Evolutionary conservation across 139 green algal species (phyloP), one percentile per base, ranked within the genome.

Genomic region (Micractinium sp.): DNA sequence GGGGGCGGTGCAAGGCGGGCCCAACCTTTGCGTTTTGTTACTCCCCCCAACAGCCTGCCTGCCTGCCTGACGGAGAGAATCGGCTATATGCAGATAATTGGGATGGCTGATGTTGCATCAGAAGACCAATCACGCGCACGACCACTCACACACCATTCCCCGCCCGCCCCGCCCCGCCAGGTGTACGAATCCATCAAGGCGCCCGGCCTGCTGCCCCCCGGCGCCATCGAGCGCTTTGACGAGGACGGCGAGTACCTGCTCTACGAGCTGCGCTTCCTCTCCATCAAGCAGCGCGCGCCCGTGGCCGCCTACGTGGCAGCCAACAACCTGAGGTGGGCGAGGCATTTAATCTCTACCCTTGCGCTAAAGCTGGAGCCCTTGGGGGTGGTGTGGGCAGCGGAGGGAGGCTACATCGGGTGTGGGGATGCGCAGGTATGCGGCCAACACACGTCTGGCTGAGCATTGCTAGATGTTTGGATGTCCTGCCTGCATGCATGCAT

Each of bases 231-330:
- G 0, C 88, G 90, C n/a, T 96, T 96, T 89, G 87, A 96, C 61
- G 61, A 86, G 22, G 90, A 89, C 14, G 93, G 93, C 0, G 93
- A 94, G 27, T 85, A 93, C 39, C 82, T 94, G 71, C 92, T 98
- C 76, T 94, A 96, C 67, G 93, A 95, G 73, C 93, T 97, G 81
- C 92, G 95, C 76, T 95, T 96, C 86, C 92, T 97, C 19, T 83
- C 90, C 66, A 86, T 77, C 29, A 35, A 33, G 5, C 73, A 89
- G 77, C 91, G 91, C 41, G 60, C 78, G 1, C 35, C 87, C n/a
- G 87, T 79, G 3, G 91, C 83, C 9, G 35, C 53, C 14, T 94
- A 94, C 85, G 93, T 97, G 41, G 88, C 90, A 7, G 85, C 93
- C 35, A 91, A 96, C 29, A 12, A 91, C 41, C 73, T 90, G 22